Conservation (phyloP, 306 rosid genomes). For the Vachellia pachyceras region DNA sequence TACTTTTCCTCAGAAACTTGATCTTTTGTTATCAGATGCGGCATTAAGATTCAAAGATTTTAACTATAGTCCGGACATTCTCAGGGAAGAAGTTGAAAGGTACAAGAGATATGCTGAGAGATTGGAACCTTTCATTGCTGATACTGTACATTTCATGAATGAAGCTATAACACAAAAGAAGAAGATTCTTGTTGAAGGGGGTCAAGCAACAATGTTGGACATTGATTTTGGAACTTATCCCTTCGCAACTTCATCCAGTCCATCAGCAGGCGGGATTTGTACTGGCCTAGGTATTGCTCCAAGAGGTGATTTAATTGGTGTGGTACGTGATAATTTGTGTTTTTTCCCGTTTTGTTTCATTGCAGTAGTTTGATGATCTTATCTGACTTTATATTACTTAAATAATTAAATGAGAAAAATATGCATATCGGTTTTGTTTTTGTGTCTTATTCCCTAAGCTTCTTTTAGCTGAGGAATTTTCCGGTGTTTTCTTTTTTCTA, state of each 20-base stretch:
- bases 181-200: slow-evolving; percentile 95
- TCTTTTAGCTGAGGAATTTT: background rate
- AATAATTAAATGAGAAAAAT: background rate
- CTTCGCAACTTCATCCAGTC: slow-evolving; percentile 95
- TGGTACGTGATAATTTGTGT: slow-evolving; percentile 60
- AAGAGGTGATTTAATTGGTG: slow-evolving; percentile 93
- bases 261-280: slow-evolving; percentile 98
- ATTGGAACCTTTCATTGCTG: slow-evolving; percentile 89
- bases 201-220: slow-evolving; percentile 97
- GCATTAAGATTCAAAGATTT: slow-evolving; percentile 82
- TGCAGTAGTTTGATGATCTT: slow-evolving; percentile 4
- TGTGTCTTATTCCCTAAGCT: too few relatives aligned
- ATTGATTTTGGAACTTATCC: slow-evolving; percentile 98
- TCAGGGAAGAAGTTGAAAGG: slow-evolving; percentile 82
- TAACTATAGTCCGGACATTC: slow-evolving; percentile 73
- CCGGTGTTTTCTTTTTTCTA: background rate
- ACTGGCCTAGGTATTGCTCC: slow-evolving; percentile 97
- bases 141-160: slow-evolving; percentile 81
- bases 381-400: slow-evolving; percentile 5
- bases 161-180: slow-evolving; percentile 79
- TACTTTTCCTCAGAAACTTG: slow-evolving; percentile 87
- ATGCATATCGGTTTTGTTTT: too few relatives aligned
- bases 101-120: slow-evolving; percentile 96
- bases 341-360: background rate
- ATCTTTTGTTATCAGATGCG: slow-evolving; percentile 77